These are phyloP conservation scores for Diospyros lotus DNA, from an alignment of 148 eudicot species.

Conservation along the genomic window DNA sequence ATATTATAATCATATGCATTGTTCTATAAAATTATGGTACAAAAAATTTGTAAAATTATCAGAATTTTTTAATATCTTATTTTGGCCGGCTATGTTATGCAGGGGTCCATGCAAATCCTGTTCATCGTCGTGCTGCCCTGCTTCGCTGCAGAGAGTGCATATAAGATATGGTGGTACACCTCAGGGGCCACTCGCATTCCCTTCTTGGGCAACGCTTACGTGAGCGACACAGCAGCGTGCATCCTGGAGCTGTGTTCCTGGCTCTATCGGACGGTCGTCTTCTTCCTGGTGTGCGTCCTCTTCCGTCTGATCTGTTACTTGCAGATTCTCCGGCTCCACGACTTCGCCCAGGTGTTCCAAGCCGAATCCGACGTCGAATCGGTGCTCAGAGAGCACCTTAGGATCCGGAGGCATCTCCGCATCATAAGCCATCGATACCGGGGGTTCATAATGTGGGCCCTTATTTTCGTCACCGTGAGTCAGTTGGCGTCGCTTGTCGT, in stretches of 20 bases:
- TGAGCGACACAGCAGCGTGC: constrained; percentile 54
- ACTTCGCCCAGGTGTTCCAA: constrained; percentile 71
- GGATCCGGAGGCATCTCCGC: constrained; percentile 62
- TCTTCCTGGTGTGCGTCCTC: constrained; percentile 67
- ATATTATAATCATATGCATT: too few species aligned
- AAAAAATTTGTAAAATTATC: too few species aligned
- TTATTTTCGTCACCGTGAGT: constrained; percentile 70
- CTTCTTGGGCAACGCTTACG: constrained; percentile 34
- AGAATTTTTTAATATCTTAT: too few species aligned
- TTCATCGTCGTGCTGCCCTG: constrained; percentile 70
- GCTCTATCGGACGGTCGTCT: constrained; percentile 71
- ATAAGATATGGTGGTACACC: constrained; percentile 92
- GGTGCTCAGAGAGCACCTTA: constrained; percentile 60
- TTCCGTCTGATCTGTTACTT: constrained; percentile 73
- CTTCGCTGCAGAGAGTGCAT: constrained; percentile 46
- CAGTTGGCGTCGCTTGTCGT: constrained; percentile 76
- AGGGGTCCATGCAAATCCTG: constrained; percentile 71
- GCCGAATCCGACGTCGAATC: constrained; percentile 63
- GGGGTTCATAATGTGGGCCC: constrained; percentile 48
- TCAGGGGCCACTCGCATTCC: constrained; percentile 67
- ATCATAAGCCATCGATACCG: constrained; percentile 86
- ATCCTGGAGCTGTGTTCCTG: constrained; percentile 60
- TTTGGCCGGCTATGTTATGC: constrained; percentile 15
- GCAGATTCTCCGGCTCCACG: constrained; percentile 71
- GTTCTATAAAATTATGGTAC: too few species aligned